phyloP scores from a whole-genome alignment of 257 asterid species.

The Dorcoceras hygrometricum region DNA sequence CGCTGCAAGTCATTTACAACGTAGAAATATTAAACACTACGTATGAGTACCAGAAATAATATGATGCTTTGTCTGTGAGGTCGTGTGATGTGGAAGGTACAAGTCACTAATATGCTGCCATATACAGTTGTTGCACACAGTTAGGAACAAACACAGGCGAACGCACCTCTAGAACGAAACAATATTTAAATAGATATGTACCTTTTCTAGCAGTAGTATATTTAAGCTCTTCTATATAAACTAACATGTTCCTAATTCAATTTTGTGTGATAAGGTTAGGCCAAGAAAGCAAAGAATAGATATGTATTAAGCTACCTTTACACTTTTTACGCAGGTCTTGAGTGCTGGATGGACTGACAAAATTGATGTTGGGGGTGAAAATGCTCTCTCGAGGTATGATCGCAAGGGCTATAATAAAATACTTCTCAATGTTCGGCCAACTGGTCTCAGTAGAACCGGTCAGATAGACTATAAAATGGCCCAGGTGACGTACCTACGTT shows the following conservation, averaged over 20 bases:
- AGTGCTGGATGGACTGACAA: conserved; percentile 69
- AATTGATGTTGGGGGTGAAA: conserved; percentile 73
- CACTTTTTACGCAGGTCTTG: conserved; percentile 43
- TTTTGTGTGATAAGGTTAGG: not conserved
- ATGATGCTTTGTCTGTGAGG: not conserved
- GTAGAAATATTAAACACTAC: not conserved
- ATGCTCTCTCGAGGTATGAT: conserved; percentile 72
- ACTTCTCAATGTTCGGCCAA: conserved; percentile 68
- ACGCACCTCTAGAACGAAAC: no score
- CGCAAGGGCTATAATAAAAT: conserved; percentile 60
- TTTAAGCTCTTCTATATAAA: no score
- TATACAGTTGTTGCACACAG: no score
- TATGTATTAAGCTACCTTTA: not conserved
- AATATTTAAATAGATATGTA: not conserved
- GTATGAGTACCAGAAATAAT: no score
- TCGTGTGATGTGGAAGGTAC: not conserved
- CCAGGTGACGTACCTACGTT: conserved; percentile 65
- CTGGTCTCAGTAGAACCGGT: conserved; percentile 48
- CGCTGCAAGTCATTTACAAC: not conserved
- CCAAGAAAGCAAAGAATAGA: not conserved
- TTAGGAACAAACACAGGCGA: no score
- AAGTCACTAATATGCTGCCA: not conserved
- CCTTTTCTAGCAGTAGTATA: not conserved
- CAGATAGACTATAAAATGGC: conserved; percentile 46
- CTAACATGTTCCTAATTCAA: no score